phyloP scores from a whole-genome alignment of 208 protist species.

The Wallacemonas sp. region DNA sequence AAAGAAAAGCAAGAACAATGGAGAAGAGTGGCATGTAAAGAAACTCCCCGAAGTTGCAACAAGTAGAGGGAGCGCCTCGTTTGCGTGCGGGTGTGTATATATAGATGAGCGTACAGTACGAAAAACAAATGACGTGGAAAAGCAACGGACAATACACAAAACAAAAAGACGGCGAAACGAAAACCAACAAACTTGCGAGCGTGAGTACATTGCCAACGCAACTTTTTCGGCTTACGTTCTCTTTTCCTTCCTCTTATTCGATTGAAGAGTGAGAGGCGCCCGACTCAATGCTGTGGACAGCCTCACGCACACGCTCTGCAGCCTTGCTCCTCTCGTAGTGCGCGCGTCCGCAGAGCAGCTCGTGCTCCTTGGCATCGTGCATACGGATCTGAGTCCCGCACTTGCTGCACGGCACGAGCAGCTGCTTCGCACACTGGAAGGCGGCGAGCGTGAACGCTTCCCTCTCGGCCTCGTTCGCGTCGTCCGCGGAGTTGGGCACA shows the following conservation, averaged over 20 bases:
- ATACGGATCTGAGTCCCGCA: conserved; percentile 56
- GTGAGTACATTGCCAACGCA: neutral
- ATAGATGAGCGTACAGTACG: too few relatives aligned
- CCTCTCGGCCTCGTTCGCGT: conserved; percentile 23
- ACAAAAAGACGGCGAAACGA: neutral
- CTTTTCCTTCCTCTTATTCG: neutral
- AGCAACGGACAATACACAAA: too few relatives aligned
- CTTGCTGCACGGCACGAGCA: conserved; percentile 61
- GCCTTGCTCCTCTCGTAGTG: conserved; percentile 49
- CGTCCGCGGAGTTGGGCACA: conserved; percentile 25
- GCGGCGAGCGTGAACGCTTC: conserved; percentile 36
- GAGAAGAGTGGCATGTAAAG: conserved; percentile 5
- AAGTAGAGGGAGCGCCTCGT: neutral
- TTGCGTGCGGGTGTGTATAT: too few relatives aligned
- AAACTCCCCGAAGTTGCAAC: neutral
- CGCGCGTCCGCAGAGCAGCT: conserved; percentile 51
- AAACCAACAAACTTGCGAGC: conserved; percentile 9
- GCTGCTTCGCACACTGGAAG: conserved; percentile 55
- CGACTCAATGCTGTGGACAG: conserved; percentile 15
- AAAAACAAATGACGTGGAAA: too few relatives aligned
- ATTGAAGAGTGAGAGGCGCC: conserved; percentile 9
- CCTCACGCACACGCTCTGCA: conserved; percentile 31
- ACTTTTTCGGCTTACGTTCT: too few relatives aligned
- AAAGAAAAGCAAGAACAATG: conserved; percentile 13
- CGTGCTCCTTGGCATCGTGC: conserved; percentile 75